A percentile compares a stretch with the other conserved stretches of the same genome.
These are phyloP conservation scores for Coemansia sp. DNA, from an alignment of 192 early-diverging fungal genomes.

Conservation along the genomic window DNA sequence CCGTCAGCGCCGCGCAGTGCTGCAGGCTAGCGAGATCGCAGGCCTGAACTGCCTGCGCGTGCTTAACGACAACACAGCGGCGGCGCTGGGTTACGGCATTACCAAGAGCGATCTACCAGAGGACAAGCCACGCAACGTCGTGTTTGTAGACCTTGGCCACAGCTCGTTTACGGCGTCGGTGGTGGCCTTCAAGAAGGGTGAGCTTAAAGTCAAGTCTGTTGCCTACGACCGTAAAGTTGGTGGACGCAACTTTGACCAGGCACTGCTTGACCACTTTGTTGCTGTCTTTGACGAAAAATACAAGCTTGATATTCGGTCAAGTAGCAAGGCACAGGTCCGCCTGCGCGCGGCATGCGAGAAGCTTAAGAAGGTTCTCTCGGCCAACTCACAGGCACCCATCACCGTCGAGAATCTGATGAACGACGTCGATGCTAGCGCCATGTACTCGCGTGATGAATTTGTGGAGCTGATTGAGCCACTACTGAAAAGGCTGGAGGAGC, in stretches of 20 bases:
- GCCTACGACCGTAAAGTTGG: slow-evolving; percentile 94
- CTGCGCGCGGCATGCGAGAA: slow-evolving; percentile 87
- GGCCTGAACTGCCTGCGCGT: slow-evolving; percentile 89
- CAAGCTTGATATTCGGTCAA: slow-evolving; percentile 88
- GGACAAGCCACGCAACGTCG: slow-evolving; percentile 85
- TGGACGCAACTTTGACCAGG: slow-evolving; percentile 93
- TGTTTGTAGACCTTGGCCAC: slow-evolving; percentile 94
- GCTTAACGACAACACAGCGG: slow-evolving; percentile 90
- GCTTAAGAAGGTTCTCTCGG: slow-evolving; percentile 94
- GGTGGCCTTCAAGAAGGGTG: slow-evolving; percentile 93
- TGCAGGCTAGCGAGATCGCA: slow-evolving; percentile 83
- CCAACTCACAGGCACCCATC: slow-evolving; percentile 86
- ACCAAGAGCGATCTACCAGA: slow-evolving; percentile 97
- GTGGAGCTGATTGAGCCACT: slow-evolving; percentile 76
- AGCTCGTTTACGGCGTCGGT: slow-evolving; percentile 79
- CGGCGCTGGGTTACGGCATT: slow-evolving; percentile 96
- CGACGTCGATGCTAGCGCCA: slow-evolving; percentile 87
- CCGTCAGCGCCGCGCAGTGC: slow-evolving; percentile 83
- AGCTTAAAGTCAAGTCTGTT: slow-evolving; percentile 86
- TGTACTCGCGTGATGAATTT: slow-evolving; percentile 83
- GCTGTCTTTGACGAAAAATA: slow-evolving; percentile 91
- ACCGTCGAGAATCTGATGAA: slow-evolving; percentile 97
- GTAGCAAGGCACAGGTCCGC: slow-evolving; percentile 88
- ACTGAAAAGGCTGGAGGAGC: slow-evolving; percentile 67
- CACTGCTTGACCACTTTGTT: slow-evolving; percentile 83